Percentiles rank a stretch among this genome's conserved stretches.
Conservation (phyloP, 345 rosid genomes). For the Brassica juncea region DNA sequence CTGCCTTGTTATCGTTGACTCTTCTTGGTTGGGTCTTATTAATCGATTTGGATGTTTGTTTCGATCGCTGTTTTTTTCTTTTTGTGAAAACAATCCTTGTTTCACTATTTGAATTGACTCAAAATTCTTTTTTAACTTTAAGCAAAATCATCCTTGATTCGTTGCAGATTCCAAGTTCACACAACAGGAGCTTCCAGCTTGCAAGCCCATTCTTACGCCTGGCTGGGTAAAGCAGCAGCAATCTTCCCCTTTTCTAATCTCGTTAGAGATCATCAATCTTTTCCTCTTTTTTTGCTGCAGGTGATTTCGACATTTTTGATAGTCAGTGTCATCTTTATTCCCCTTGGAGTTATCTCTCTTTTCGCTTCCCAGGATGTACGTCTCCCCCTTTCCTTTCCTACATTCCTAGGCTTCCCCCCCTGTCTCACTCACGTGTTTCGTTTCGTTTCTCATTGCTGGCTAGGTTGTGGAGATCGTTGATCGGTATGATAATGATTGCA, state of each 20-base stretch:
- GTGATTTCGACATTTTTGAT: conserved; percentile 89
- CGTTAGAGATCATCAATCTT: neutral
- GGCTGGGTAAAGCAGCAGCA: conserved; percentile 60
- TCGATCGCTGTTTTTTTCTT: neutral
- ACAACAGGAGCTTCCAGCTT: conserved; percentile 58
- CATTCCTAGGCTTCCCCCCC: no score
- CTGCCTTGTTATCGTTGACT: conserved; percentile 20
- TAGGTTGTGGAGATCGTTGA: conserved; percentile 92
- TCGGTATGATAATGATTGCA: conserved; percentile 71
- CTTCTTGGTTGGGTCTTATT: neutral
- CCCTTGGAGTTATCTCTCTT: conserved; percentile 90
- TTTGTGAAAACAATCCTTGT: no score
- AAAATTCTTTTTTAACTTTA: no score
- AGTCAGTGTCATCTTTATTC: conserved; percentile 87
- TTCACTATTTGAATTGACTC: no score
- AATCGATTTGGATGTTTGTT: neutral
- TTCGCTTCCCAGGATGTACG: conserved; percentile 90
- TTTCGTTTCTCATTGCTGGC: conserved; percentile 13
- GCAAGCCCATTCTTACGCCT: conserved; percentile 98
- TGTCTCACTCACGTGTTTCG: neutral
- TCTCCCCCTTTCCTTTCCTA: neutral
- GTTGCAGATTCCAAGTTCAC: conserved; percentile 88
- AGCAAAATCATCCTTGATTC: no score
- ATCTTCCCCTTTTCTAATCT: neutral
- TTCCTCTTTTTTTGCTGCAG: conserved; percentile 39